Base-by-base conservation (phyloP, 495 filamentous ascomycete species). In the Xylaria grammica region DNA sequence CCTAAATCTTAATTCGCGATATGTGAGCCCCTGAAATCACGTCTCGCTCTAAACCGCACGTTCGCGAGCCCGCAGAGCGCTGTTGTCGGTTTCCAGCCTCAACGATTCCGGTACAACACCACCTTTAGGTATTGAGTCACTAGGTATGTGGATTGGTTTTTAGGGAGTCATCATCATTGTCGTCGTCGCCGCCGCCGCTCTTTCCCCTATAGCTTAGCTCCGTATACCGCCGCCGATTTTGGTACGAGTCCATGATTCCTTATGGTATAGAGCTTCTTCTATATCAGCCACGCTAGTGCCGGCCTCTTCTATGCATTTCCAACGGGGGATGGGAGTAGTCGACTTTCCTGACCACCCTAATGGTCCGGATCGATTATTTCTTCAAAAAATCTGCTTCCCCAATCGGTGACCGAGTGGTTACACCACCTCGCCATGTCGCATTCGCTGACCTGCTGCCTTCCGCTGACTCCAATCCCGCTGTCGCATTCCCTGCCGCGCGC, bases 331-430 rank as follows among this genome's bases (percentile, higher is more conserved):
- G 11, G 32, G 5, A 11, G 32, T 11, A 36, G 5, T 36, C 32
- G 32, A 36, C 32, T 36, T 11, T 36, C 32, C 34, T 36, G 34
- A 36, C 34, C 11, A 58, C 38, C 38, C 38, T 59, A 42, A 48
- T 45, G 40, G 10, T 13, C 10, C 40, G 44, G 56, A n/a, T 26
- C 32, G 40, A n/a, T 34, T 48, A 24, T 4, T 19, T n/a, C 40
- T 40, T 38, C 27, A 24, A 56, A 8, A 30, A 20, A n/a, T 30
- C 19, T 15, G 4, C 7, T 26, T 22, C 62, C 62, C 52, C 32
- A 64, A 56, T 58, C 62, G 62, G 62, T 64, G 52, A 51, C 62
- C 62, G 62, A 64, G 62, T 64, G 62, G 62, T 58, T 58, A 40
- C 44, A 48, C 62, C 19, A 46, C 52, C 48, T 51, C n/a, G 19